A percentile compares a stretch with the other conserved stretches of the same genome.
Conservation (phyloP, 169 alveolate genomes). For the Cryptosporidium sp. region DNA sequence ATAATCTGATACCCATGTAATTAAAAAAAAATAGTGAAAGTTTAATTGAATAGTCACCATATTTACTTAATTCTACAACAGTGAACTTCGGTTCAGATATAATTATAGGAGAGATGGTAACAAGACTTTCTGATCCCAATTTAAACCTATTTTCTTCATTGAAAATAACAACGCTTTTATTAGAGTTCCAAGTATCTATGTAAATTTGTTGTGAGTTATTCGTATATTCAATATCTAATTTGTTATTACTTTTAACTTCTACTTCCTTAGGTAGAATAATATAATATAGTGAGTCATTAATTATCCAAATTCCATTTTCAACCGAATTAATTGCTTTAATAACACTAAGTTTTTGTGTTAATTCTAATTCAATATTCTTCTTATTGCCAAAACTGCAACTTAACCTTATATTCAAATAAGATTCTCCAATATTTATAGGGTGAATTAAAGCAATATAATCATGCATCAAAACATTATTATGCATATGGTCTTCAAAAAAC, state of each 20-base stretch:
- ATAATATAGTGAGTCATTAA: slow-evolving; percentile 32
- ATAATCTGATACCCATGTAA: slow-evolving; percentile 45
- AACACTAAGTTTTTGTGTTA: slow-evolving; percentile 21
- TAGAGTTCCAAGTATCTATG: slow-evolving; percentile 20
- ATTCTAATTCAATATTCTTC: neutral
- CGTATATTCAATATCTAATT: neutral
- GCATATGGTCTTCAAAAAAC: neutral
- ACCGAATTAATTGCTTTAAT: slow-evolving; percentile 5
- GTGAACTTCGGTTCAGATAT: slow-evolving; percentile 15
- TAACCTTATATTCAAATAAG: slow-evolving; percentile 17
- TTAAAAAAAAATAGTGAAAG: slow-evolving; percentile 30
- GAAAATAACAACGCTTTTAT: neutral
- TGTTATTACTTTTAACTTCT: neutral
- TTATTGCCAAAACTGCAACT: slow-evolving; percentile 29
- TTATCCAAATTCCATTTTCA: slow-evolving; percentile 37
- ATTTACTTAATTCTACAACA: neutral
- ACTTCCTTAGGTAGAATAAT: slow-evolving; percentile 10
- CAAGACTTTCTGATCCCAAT: neutral
- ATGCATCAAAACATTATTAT: neutral
- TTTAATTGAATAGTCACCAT: neutral
- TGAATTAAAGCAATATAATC: slow-evolving; percentile 14
- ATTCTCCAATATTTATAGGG: slow-evolving; percentile 17
- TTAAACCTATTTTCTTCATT: slow-evolving; percentile 13
- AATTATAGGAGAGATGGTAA: slow-evolving; percentile 7
- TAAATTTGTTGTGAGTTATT: slow-evolving; percentile 15